Evolutionary conservation across 305 asterid genomes (phyloP).

Genomic region (Fraxinus xanthoxyloides): DNA sequence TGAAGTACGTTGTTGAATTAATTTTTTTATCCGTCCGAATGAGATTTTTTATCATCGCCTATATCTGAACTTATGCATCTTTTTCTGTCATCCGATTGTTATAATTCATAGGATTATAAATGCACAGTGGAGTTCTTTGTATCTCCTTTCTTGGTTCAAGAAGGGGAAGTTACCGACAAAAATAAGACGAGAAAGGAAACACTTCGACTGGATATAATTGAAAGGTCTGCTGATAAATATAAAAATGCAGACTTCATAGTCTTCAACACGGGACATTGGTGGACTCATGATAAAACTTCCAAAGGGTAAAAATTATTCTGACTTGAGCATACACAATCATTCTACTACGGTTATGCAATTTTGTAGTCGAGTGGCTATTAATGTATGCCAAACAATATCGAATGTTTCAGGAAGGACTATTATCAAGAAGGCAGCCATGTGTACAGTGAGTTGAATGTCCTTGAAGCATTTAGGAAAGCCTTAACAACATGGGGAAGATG

Average conservation of each 20-base stretch:
- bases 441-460: constrained; percentile 50
- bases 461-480: constrained; percentile 63
- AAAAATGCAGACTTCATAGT: constrained; percentile 52
- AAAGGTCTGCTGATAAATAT: constrained; percentile 40
- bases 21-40: neutral
- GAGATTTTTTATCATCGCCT: neutral
- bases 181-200: constrained; percentile 60
- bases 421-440: constrained; percentile 82
- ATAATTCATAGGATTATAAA: constrained; percentile 46
- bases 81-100: neutral
- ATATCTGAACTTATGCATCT: neutral
- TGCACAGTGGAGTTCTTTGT: constrained; percentile 64
- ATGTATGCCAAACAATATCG: neutral
- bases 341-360: neutral
- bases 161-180: constrained; percentile 47
- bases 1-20: constrained; percentile 38
- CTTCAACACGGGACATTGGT: constrained; percentile 85
- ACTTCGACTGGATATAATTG: constrained; percentile 57
- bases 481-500: constrained; percentile 74
- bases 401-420: constrained; percentile 58
- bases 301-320: constrained; percentile 41
- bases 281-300: constrained; percentile 83
- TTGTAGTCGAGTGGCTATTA: neutral
- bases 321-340: neutral
- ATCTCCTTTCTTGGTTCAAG: constrained; percentile 69